Evolutionary conservation across 2,329 filamentous ascomycete genomes (phyloP), one percentile per base, ranked within the genome.

Genomic region (Penicillium sp.): DNA sequence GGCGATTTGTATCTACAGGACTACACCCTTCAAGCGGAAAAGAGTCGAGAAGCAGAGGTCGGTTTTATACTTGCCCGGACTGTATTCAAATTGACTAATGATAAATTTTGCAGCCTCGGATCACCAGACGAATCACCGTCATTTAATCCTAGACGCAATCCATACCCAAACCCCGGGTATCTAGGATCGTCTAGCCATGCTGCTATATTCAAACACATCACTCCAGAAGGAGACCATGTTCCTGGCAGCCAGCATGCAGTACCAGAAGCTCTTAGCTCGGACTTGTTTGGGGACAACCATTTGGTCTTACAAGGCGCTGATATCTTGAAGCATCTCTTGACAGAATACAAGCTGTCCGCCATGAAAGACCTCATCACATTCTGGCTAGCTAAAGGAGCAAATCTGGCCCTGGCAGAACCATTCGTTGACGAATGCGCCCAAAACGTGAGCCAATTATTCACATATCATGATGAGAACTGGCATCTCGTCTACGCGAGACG

Each of bases 101-200:
- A 40, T 50, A 11, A 11, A 45, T 56, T 46, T 38, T 9, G 34
- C 35, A 62, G 60, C 40, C 27, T 62, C 9, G 46, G 39, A 30
- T 58, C 62, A 16, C 51, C 63, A 26, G 58, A 64, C 32, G 51
- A 59, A 43, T 58, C 63, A 10, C 57, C 61, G 7, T 55, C 60
- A 18, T 63, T 61, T 19, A 60, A 55, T 30, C 57, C 63, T 32
- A 57, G 62, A 18, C 62, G 61, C 32, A 62, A 63, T 53, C 57
- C 57, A 18, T 68, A 68, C 40, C 66, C 65, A 4, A 68, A 68
- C 42, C 66, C 66, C 8, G 66, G 65, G n/a, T 68, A 64, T 48
- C 43, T 67, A 36, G 66, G 65, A 0, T 62, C 60, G 13, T 68
- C 66, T 14, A 68, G 66, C 41, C 66, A 68, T 62, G 62, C 61